Conservation (phyloP, 2,329 filamentous ascomycete genomes). For the Botrytis fabae region DNA sequence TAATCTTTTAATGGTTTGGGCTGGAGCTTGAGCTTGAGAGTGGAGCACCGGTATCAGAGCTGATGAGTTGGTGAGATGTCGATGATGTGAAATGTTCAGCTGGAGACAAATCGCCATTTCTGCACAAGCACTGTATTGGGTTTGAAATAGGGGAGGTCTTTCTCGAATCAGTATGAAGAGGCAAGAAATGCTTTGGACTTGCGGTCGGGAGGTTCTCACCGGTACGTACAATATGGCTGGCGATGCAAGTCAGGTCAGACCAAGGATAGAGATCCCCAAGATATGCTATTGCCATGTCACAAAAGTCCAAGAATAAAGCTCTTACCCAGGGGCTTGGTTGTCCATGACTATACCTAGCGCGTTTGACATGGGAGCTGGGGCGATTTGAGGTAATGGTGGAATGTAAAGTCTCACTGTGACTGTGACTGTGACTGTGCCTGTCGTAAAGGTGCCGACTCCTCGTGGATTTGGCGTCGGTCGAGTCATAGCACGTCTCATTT, state of each 20-base stretch:
- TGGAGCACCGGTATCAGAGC: neutral
- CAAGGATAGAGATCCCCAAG: neutral
- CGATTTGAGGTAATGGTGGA: neutral
- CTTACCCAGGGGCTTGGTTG: neutral
- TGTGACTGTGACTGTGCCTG: neutral
- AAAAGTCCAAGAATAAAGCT: neutral
- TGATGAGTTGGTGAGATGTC: slow-evolving; percentile 9
- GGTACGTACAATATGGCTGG: neutral
- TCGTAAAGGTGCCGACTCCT: neutral
- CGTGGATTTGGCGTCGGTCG: neutral
- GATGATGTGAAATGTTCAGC: slow-evolving; percentile 1
- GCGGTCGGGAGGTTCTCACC: neutral
- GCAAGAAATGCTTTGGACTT: neutral
- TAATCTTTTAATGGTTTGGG: too few species aligned
- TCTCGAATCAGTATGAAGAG: neutral
- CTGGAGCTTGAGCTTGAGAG: neutral
- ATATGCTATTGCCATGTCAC: slow-evolving; percentile 1
- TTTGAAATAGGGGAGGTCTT: neutral
- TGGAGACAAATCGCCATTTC: neutral
- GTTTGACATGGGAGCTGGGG: neutral
- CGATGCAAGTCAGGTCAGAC: slow-evolving; percentile 11
- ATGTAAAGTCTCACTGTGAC: neutral
- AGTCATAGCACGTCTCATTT: neutral
- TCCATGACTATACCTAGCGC: neutral
- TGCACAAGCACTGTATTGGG: neutral